Conservation (phyloP, 2,329 filamentous ascomycete genomes). For the Fusarium nelsonii region DNA sequence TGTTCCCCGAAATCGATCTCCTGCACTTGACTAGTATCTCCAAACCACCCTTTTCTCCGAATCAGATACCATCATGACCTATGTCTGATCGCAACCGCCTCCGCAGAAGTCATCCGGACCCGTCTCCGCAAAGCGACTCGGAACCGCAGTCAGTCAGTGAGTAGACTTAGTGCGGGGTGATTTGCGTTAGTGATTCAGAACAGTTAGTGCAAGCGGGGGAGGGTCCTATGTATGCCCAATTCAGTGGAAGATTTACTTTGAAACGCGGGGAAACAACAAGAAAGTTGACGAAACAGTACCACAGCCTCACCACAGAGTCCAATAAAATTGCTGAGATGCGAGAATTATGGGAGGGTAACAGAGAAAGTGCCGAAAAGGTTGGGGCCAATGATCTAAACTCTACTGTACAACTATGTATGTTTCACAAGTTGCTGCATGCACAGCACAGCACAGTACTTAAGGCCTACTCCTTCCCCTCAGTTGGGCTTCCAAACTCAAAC, state of each 20-base stretch:
- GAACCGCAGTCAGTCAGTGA: constrained; percentile 13
- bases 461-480: constrained; percentile 17
- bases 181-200: neutral
- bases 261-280: constrained; percentile 11
- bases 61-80: neutral
- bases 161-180: constrained; percentile 6
- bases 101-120: constrained; percentile 5
- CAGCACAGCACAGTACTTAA: constrained; percentile 11
- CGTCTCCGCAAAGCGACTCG: constrained; percentile 14
- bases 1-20: neutral
- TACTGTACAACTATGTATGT: constrained; percentile 5
- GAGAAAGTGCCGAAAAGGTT: neutral
- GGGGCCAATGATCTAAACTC: neutral
- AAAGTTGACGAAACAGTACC: neutral
- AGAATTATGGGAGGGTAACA: neutral
- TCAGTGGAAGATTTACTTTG: neutral
- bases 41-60: neutral
- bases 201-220: constrained; percentile 9
- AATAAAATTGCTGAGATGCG: neutral
- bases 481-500: neutral
- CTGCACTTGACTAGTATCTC: neutral
- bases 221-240: constrained; percentile 3
- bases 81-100: constrained; percentile 1
- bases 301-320: neutral
- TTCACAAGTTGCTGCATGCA: constrained; percentile 15